A percentile compares a stretch with the other conserved stretches of the same genome.
These are phyloP conservation scores for Blastobotrys peoriensis DNA, from an alignment of 805 yeast genomes.

Conservation along the genomic window DNA sequence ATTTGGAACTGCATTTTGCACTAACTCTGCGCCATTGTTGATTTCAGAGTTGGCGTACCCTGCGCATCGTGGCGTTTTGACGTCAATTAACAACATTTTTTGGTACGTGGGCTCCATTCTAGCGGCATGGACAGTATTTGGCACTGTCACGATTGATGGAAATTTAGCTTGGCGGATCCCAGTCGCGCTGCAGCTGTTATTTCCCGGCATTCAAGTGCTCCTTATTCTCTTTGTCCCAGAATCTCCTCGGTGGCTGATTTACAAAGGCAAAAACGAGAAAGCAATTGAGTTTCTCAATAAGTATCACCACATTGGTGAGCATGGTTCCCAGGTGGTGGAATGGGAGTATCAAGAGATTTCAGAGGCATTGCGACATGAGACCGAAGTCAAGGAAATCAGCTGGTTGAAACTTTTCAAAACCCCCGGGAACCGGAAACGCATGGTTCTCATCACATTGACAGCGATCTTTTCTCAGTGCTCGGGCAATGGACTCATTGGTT, in stretches of 20 bases:
- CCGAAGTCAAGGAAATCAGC: background rate
- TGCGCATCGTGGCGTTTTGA: constrained; percentile 37
- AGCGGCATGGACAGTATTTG: constrained; percentile 48
- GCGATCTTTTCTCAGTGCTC: constrained; percentile 12
- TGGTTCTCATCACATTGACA: constrained; percentile 5
- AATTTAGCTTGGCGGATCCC: constrained; percentile 33
- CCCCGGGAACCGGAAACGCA: constrained; percentile 5
- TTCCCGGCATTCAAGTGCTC: constrained; percentile 31
- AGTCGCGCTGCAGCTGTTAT: constrained; percentile 34
- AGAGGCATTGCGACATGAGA: constrained; percentile 5
- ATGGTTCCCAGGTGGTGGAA: constrained; percentile 2
- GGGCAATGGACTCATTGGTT: constrained; percentile 22
- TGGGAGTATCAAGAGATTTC: constrained; percentile 8
- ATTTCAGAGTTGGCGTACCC: constrained; percentile 46
- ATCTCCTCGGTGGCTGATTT: constrained; percentile 14
- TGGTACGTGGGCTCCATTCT: constrained; percentile 40
- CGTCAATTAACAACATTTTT: constrained; percentile 53
- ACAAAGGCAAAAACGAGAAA: constrained; percentile 6
- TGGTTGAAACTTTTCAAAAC: constrained; percentile 9
- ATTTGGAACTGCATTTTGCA: constrained; percentile 37
- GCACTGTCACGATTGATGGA: constrained; percentile 27
- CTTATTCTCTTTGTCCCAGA: constrained; percentile 12
- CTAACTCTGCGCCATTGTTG: constrained; percentile 3
- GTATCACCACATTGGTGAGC: constrained; percentile 10
- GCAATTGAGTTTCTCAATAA: constrained; percentile 7